Evolutionary conservation across 345 rosid species (phyloP).

Genomic region (Linum trigynum): DNA sequence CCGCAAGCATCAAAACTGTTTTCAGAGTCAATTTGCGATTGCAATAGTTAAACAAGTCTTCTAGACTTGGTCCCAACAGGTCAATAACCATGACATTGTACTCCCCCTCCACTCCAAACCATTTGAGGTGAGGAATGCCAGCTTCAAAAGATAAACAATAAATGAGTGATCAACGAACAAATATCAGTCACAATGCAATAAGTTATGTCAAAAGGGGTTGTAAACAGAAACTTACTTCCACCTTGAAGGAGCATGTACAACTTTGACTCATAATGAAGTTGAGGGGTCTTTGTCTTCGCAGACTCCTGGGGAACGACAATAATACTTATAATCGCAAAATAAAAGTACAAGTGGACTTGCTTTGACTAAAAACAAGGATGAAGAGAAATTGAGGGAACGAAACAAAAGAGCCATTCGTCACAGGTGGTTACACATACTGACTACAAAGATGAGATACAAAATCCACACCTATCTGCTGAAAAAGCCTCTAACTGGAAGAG

Average conservation of each 20-base stretch:
- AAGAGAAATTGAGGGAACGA: not conserved
- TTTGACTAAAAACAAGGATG: not conserved
- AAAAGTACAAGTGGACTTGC: not conserved
- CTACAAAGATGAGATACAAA: too few relatives aligned
- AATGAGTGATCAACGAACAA: not conserved
- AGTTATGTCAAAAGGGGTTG: not conserved
- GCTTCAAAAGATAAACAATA: not conserved
- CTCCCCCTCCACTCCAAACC: constrained; percentile 4
- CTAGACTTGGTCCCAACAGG: constrained; percentile 3
- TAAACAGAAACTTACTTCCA: not conserved
- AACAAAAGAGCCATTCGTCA: too few relatives aligned
- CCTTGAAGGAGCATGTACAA: constrained; percentile 6
- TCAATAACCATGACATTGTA: constrained; percentile 6
- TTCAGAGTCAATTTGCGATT: not conserved
- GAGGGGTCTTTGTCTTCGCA: constrained; percentile 2
- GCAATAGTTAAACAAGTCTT: constrained; percentile 1
- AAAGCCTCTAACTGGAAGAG: too few relatives aligned
- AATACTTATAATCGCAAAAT: not conserved
- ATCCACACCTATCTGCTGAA: too few relatives aligned
- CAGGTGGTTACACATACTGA: too few relatives aligned
- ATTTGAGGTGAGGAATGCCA: constrained; percentile 3
- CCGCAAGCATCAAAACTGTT: constrained; percentile 4
- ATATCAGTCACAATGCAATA: not conserved
- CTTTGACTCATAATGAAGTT: constrained; percentile 4
- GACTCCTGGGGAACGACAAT: not conserved